Evolutionary conservation across 225 moss, liverwort and hornwort genomes (phyloP), one percentile per base, ranked within the genome.

Genomic region (Physcomitrium patens): DNA sequence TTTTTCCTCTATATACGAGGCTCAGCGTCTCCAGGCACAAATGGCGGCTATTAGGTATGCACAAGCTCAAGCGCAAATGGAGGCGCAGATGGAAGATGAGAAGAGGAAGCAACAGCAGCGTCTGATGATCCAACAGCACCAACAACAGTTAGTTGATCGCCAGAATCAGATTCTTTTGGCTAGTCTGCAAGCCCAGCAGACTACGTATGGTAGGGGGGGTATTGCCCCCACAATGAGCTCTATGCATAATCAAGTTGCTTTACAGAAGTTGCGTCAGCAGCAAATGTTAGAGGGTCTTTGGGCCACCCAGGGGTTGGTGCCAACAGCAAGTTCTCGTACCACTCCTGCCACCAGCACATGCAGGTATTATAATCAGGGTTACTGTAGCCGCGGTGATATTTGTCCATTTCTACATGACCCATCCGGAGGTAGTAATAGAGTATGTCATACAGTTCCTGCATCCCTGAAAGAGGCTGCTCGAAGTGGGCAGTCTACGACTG

Each of bases 361-460:
- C 81, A 88, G 97, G 49, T 97, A 94, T 58, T 94, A 93, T 77
- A 83, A 87, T 16, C 93, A 92, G 75, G 97, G 97, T 28, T 94
- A 93, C 49, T 97, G 97, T 76, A 94, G 91, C 80, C 91, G 97
- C 15, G 94, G 97, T 24, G 93, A 97, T 65, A 84, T 92, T 64
- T 96, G 96, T 63, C 96, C 96, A 12, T 96, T 94, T 60, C 75
- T 94, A 72, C 96, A 96, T 59, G 78, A 89, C 44, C 80, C 86
- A 10, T 77, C 81, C 28, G 87, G 81, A 49, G 77, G 73, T 62
- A 82, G 75, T 75, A 51, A 76, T 68, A 82, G 84, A 87, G 77
- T 77, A 76, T 71, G 69, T 48, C 87, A 84, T 20, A 43, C 84
- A 49, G 20, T 71, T 18, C 64, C 72, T 84, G 82, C 85, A 45